phyloP scores from a whole-genome alignment of 2,329 filamentous ascomycete species.

The Botrytis galanthina region DNA sequence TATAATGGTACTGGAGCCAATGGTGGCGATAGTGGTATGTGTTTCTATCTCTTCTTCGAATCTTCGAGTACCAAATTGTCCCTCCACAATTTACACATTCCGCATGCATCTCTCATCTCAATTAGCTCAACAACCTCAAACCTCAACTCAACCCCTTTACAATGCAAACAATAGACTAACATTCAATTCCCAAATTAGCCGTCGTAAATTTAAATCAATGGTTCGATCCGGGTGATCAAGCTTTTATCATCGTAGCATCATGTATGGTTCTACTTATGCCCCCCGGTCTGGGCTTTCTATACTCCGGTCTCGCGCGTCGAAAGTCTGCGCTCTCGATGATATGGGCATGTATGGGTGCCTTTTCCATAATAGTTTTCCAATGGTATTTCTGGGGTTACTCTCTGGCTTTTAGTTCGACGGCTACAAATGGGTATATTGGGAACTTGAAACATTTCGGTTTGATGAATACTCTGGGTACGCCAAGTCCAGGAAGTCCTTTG shows the following conservation, averaged over 20 bases:
- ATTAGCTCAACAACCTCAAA: not conserved
- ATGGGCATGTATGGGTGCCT: conserved; percentile 94
- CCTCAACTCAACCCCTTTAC: not conserved
- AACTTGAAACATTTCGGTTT: conserved; percentile 87
- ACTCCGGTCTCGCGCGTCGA: conserved; percentile 93
- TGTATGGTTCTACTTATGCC: conserved; percentile 97
- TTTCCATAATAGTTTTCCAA: conserved; percentile 89
- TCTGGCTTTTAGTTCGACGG: conserved; percentile 79
- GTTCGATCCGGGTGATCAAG: conserved; percentile 87
- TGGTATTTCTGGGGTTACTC: conserved; percentile 99
- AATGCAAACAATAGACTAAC: conserved; percentile 11
- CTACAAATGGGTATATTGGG: conserved; percentile 87
- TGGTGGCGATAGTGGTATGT: conserved; percentile 41
- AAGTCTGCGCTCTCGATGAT: conserved; percentile 97
- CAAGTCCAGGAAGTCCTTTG: conserved; percentile 85
- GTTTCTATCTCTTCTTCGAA: conserved; percentile 19
- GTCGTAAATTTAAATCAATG: conserved; percentile 92
- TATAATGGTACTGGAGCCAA: conserved; percentile 58
- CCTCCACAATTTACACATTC: not conserved
- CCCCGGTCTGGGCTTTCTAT: conserved; percentile 93
- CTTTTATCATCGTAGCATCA: conserved; percentile 85
- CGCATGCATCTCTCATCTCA: not conserved
- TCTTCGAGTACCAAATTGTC: not conserved
- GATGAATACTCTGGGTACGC: conserved; percentile 75
- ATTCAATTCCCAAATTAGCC: conserved; percentile 48